Percentiles rank a stretch among this genome's conserved stretches.
phyloP scores from a whole-genome alignment of 169 alveolate species.

The Cystoisospora suis region DNA sequence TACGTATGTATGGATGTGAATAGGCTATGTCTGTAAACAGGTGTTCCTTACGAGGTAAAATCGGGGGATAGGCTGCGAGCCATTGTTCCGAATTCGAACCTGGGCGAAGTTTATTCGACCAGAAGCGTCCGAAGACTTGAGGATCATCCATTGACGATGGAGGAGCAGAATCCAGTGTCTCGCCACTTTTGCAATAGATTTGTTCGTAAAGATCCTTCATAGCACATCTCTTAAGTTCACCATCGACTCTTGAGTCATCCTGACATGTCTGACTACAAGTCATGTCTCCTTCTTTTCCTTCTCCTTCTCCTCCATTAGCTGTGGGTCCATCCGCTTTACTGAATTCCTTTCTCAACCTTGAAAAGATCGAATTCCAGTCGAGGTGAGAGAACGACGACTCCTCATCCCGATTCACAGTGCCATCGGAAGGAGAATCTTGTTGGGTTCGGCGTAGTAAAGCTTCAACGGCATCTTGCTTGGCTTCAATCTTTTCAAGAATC shows the following conservation, averaged over 20 bases:
- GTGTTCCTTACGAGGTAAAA: conserved; percentile 15
- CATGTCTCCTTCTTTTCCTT: neutral
- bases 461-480: neutral
- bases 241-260: too few relatives aligned
- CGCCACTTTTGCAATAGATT: too few relatives aligned
- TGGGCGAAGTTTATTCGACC: conserved; percentile 11
- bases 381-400: too few relatives aligned
- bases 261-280: neutral
- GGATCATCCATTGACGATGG: neutral
- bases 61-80: conserved; percentile 21
- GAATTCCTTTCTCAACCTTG: neutral
- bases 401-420: too few relatives aligned
- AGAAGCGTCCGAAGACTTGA: conserved; percentile 6
- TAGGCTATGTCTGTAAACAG: neutral
- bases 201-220: neutral
- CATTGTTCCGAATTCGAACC: neutral
- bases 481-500: neutral
- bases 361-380: neutral
- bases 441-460: neutral
- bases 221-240: neutral
- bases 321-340: too few relatives aligned
- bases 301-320: too few relatives aligned
- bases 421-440: neutral
- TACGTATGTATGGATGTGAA: neutral
- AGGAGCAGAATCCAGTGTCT: neutral